Base-by-base conservation (phyloP, 208 protist species). In the Trichomonas tenax region DNA sequence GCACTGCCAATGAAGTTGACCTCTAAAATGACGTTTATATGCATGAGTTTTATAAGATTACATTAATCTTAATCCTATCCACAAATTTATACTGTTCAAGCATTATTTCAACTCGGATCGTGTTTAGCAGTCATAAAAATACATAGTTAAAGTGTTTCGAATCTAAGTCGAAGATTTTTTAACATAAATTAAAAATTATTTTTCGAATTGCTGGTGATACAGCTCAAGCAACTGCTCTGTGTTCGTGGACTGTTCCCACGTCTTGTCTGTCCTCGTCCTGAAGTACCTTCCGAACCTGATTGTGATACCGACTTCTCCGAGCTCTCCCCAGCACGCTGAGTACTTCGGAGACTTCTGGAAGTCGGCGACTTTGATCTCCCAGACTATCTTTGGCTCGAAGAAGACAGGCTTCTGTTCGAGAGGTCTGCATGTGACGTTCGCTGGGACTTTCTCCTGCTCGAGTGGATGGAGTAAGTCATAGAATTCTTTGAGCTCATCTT, bases 341-440 rank as follows among this genome's bases (percentile, higher is more conserved):
- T 23, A n/a, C 2, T 8, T 93, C 10, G 99, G 99, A 1, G 99
- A 99, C 23, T 99, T 98, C 21, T 98, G 99, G 23, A 99, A 97
- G 97, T 99, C 99, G 0, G 99, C 99, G 10, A 98, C 99, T 95
- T 98, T 98, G 26, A 99, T 98, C 97, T 99, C 99, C 99, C 99
- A 99, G 36, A 99, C 99, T 38, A 96, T 6, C 9, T 82, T 11
- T 26, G 49, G 95, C 31, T 98, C 97, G 82, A 99, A 99, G 99
- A 99, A 99, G 11, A 99, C 98, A 97, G 99, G 99, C 2, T 36
- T 23, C 14, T 88, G 44, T 0, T 45, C 31, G 9, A 23, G 11
- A 1, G n/a, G 46, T 31, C 44, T 44, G 40, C 41, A 63, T 88
- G 84, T 17, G 36, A 88, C 51, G 38, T 96, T 44, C 0, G 0